Base-by-base conservation (phyloP, 2,329 filamentous ascomycete species). In the Sporothrix pallida region DNA sequence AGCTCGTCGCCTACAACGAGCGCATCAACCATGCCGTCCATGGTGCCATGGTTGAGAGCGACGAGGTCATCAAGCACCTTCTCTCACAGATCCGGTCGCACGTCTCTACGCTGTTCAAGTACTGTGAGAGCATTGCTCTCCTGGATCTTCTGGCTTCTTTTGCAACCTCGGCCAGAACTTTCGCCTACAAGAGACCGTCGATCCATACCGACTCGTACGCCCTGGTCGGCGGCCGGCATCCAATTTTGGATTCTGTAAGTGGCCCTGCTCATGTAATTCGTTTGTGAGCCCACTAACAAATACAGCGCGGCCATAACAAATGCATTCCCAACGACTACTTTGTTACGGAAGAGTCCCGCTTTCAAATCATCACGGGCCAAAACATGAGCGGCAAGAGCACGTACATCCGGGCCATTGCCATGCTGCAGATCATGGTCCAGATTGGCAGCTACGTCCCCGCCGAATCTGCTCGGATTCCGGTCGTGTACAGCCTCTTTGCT, bases 301-400 rank as follows among this genome's bases (percentile, higher is more conserved):
- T 26, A n/a, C 54, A 77, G 75, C 73, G 74, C 15, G 75, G 76
- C 12, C 17, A 44, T 20, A 87, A 87, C 63, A 89, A 88, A 26
- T 97, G 93, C 79, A 86, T 98, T 3, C 93, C 96, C 0, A 98
- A 98, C 76, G 95, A 98, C 78, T 93, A 95, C 42, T 98, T 95
- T 78, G 92, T 93, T 2, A 92, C 91, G 0, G 87, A 92, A 48
- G 90, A 95, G 75, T 90, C 90, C 50, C 90, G 95, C 1, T 97
- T 98, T 78, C 95, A 98, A 77, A 92, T 98, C 75, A 91, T 99
- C 76, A 98, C 95, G 0, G 95, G 96, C 3, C 97, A 93, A 80
- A 99, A 99, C 78, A 99, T 99, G 96, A 97, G 94, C 78, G 96
- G 95, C 0, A 99, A 98, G 81, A 97, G 93, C 76, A 99, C 95